Percentiles rank a stretch among this genome's conserved stretches.
phyloP scores from a whole-genome alignment of 169 alveolate genomes.

The Cryptosporidium sp. region DNA sequence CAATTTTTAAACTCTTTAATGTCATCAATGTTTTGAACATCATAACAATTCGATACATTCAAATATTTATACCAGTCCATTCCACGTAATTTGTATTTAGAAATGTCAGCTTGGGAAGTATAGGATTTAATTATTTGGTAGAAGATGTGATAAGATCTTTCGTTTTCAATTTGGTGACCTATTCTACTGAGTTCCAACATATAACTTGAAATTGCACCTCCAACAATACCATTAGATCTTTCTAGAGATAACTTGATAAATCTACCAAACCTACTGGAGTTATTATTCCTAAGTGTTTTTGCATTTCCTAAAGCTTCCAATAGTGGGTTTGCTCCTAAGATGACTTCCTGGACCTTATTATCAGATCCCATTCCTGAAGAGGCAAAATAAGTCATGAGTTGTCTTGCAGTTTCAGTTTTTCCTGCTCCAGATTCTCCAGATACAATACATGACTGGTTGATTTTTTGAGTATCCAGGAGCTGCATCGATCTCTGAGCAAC shows the following conservation, averaged over 20 bases:
- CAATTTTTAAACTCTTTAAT: constrained; percentile 77
- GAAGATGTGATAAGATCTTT: constrained; percentile 81
- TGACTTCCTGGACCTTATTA: constrained; percentile 78
- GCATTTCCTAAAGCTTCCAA: constrained; percentile 99
- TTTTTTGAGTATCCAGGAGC: constrained; percentile 81
- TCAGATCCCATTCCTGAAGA: constrained; percentile 59
- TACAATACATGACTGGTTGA: constrained; percentile 94
- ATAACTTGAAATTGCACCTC: constrained; percentile 76
- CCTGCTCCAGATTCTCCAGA: constrained; percentile 99
- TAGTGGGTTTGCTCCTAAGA: constrained; percentile 95
- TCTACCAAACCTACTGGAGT: constrained; percentile 98
- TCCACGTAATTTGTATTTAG: constrained; percentile 34
- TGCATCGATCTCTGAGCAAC: constrained; percentile 88
- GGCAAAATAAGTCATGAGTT: constrained; percentile 85
- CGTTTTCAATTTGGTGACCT: constrained; percentile 77
- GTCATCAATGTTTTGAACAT: constrained; percentile 84
- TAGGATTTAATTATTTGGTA: constrained; percentile 84
- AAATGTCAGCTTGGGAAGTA: constrained; percentile 11
- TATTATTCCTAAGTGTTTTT: constrained; percentile 96
- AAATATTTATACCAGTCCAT: constrained; percentile 79
- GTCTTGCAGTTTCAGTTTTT: constrained; percentile 99
- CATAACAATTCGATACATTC: constrained; percentile 82
- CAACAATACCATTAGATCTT: constrained; percentile 85
- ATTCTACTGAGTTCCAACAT: constrained; percentile 73
- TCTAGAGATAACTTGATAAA: constrained; percentile 93